Percentiles rank a stretch among this genome's conserved stretches.
Evolutionary conservation across 768 basidiomycete genomes (phyloP).

Genomic region (Suillus discolor): DNA sequence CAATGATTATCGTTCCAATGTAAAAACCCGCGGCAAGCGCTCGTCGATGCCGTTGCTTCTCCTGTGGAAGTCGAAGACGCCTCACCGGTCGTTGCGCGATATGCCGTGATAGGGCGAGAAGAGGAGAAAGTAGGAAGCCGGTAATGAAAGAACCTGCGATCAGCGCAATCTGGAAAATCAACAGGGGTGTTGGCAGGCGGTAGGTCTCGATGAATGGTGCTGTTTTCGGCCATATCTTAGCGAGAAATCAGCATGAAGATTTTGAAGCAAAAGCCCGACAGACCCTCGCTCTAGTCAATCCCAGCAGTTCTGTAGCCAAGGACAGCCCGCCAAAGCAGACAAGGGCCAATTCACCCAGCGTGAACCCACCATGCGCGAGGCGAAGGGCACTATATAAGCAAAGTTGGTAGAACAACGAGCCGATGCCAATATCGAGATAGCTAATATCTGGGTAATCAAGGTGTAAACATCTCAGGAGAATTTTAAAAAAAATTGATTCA

Average conservation of each 20-base stretch:
- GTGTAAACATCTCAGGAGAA: conserved; percentile 6
- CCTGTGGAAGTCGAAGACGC: conserved; percentile 79
- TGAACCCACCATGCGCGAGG: conserved; percentile 92
- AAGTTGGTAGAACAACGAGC: conserved; percentile 87
- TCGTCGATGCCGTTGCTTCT: conserved; percentile 80
- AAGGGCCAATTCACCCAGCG: conserved; percentile 89
- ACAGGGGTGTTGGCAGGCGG: conserved; percentile 87
- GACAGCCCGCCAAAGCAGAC: conserved; percentile 89
- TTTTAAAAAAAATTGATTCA: conserved; percentile 37
- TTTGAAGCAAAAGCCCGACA: background rate
- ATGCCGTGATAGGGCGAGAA: conserved; percentile 89
- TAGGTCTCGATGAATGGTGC: conserved; percentile 90
- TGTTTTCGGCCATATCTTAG: conserved; percentile 76
- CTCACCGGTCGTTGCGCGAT: conserved; percentile 85
- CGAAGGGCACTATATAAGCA: conserved; percentile 87
- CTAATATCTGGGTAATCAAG: conserved; percentile 61
- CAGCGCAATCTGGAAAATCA: conserved; percentile 90
- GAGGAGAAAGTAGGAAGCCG: conserved; percentile 93
- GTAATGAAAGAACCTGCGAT: conserved; percentile 89
- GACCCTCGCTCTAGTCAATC: conserved; percentile 82
- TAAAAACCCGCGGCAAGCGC: conserved; percentile 88
- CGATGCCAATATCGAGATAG: conserved; percentile 70
- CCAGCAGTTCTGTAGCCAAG: conserved; percentile 83
- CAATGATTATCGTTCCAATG: conserved; percentile 70
- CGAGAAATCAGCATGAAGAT: conserved; percentile 8